Percentiles rank a stretch among this genome's conserved stretches.
Evolutionary conservation across 768 basidiomycete species (phyloP).

Genomic region (Lactifluus rugatus): DNA sequence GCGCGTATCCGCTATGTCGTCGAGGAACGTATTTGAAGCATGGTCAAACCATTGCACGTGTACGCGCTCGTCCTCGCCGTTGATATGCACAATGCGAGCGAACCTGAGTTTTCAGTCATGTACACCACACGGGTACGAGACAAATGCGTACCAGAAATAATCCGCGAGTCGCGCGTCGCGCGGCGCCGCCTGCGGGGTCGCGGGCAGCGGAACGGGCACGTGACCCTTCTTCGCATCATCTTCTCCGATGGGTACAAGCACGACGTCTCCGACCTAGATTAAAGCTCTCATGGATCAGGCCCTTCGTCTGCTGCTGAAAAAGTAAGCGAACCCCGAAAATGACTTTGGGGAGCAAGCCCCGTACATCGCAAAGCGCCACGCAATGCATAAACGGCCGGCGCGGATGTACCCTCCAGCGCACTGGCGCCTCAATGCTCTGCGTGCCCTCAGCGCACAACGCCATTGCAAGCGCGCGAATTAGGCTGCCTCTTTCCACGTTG

Average conservation of each 20-base stretch:
- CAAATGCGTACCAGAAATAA: constrained; percentile 50
- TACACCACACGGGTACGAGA: too few relatives aligned
- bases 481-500: not conserved
- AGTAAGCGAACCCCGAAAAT: constrained; percentile 3
- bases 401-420: constrained; percentile 10
- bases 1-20: constrained; percentile 49
- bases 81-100: constrained; percentile 49
- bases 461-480: constrained; percentile 4
- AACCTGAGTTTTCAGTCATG: constrained; percentile 40
- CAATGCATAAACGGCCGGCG: constrained; percentile 11
- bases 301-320: not conserved
- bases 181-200: constrained; percentile 28
- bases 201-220: constrained; percentile 29
- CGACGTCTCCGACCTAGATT: constrained; percentile 52
- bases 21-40: constrained; percentile 48
- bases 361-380: not conserved
- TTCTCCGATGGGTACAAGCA: constrained; percentile 39
- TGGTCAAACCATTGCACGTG: constrained; percentile 77
- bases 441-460: constrained; percentile 8
- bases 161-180: constrained; percentile 36
- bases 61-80: constrained; percentile 32
- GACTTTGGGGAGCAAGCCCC: not conserved
- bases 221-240: constrained; percentile 26
- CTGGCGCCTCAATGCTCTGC: constrained; percentile 6
- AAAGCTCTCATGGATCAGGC: constrained; percentile 13